These are phyloP conservation scores for Zychaea mexicana DNA, from an alignment of 371 early-diverging fungal genomes.

Conservation along the genomic window DNA sequence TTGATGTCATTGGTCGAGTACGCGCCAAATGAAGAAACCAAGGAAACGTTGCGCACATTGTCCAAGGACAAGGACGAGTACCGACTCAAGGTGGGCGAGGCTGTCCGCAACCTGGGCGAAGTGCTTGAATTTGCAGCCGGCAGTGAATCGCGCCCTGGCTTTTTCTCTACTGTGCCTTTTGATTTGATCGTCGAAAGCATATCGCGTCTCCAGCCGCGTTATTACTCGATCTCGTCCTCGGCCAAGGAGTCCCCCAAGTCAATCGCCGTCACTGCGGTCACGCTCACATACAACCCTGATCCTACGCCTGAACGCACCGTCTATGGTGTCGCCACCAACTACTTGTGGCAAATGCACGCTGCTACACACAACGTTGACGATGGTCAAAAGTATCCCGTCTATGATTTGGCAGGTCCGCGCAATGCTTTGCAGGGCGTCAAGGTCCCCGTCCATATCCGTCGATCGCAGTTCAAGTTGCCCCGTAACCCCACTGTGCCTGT, in stretches of 20 bases:
- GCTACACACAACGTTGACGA: slow-evolving; percentile 37
- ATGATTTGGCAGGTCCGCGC: slow-evolving; percentile 60
- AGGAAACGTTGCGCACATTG: slow-evolving; percentile 52
- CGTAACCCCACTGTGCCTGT: slow-evolving; percentile 78
- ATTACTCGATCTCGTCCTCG: slow-evolving; percentile 96
- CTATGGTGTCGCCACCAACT: slow-evolving; percentile 82
- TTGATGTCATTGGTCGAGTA: slow-evolving; percentile 59
- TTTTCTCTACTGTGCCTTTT: slow-evolving; percentile 62
- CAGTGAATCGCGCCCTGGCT: slow-evolving; percentile 22
- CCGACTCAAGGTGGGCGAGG: slow-evolving; percentile 60
- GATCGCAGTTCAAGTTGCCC: slow-evolving; percentile 88
- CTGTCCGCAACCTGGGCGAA: slow-evolving; percentile 70
- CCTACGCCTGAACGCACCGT: slow-evolving; percentile 54
- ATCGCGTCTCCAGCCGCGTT: slow-evolving; percentile 85
- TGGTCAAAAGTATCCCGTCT: slow-evolving; percentile 32
- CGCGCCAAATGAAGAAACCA: slow-evolving; percentile 62
- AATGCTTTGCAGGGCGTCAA: slow-evolving; percentile 33
- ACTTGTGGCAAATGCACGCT: slow-evolving; percentile 57
- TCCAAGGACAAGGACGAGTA: slow-evolving; percentile 79
- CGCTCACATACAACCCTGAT: slow-evolving; percentile 78
- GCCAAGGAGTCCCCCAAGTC: slow-evolving; percentile 70
- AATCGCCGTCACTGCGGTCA: slow-evolving; percentile 86
- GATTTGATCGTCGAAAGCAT: slow-evolving; percentile 80
- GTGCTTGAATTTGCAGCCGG: slow-evolving; percentile 49
- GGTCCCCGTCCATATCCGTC: slow-evolving; percentile 87